Conservation (phyloP, 2,329 filamentous ascomycete genomes). For the Colletotrichum endophyticum region DNA sequence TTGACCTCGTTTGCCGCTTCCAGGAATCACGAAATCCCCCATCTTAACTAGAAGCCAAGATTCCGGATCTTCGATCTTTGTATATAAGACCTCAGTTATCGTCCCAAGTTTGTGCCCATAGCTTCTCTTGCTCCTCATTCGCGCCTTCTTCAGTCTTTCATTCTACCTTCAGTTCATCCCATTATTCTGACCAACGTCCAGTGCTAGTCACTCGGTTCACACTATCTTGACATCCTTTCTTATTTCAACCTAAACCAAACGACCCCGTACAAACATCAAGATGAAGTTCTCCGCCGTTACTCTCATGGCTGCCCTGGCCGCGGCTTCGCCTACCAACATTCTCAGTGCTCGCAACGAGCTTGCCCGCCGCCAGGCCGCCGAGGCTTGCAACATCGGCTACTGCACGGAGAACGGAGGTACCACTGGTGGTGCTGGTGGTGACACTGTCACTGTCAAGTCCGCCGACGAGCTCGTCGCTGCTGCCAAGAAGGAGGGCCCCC, state of each 20-base stretch:
- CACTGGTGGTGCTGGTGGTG: constrained; percentile 31
- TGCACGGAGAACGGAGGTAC: constrained; percentile 36
- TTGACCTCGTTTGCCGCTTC: background rate
- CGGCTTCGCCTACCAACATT: constrained; percentile 14
- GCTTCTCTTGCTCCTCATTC: background rate
- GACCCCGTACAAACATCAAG: constrained; percentile 15
- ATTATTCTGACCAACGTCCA: background rate
- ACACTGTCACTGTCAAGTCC: constrained; percentile 31
- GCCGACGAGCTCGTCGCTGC: constrained; percentile 30
- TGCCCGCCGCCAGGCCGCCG: constrained; percentile 17
- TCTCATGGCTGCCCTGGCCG: constrained; percentile 15
- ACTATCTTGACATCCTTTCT: background rate
- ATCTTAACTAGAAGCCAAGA: background rate
- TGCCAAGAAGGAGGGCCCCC: constrained; percentile 27
- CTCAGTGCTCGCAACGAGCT: constrained; percentile 15
- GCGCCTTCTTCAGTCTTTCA: background rate
- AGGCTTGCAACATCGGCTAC: constrained; percentile 30
- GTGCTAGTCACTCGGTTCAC: constrained; percentile 1
- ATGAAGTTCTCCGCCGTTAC: constrained; percentile 20
- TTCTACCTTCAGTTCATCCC: background rate
- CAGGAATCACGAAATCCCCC: background rate
- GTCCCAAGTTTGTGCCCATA: background rate
- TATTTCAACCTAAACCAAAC: background rate
- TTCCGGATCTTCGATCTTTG: background rate
- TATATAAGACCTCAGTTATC: constrained; percentile 1